These are phyloP conservation scores for Trichophyton verrucosum DNA, from an alignment of 2,329 filamentous ascomycete genomes.

Conservation along the genomic window DNA sequence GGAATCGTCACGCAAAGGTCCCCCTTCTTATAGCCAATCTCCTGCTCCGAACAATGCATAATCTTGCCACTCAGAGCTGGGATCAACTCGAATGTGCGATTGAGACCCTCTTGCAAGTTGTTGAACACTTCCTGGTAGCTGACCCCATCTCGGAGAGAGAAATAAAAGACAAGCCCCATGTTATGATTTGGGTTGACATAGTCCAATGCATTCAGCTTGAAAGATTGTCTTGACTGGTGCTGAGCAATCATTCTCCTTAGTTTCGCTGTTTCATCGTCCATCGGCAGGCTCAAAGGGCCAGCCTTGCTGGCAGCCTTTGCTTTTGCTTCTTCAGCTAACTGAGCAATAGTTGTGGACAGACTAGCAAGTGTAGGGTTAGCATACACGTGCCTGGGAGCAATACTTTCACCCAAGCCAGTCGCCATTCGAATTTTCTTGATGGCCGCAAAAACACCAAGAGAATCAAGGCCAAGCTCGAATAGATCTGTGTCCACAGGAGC, in stretches of 20 bases:
- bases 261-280: background rate
- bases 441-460: constrained; percentile 10
- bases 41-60: background rate
- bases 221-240: background rate
- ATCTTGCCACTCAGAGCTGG: constrained; percentile 2
- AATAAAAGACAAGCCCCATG: constrained; percentile 4
- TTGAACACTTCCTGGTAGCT: background rate
- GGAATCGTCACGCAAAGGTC: constrained; percentile 3
- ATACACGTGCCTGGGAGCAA: constrained; percentile 1
- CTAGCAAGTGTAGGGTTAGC: constrained; percentile 1
- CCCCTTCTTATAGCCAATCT: constrained; percentile 1
- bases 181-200: constrained; percentile 4
- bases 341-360: background rate
- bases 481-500: constrained; percentile 8
- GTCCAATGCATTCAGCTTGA: constrained; percentile 2
- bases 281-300: background rate
- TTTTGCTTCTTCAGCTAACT: background rate
- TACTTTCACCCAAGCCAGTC: background rate
- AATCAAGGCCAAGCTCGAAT: constrained; percentile 16
- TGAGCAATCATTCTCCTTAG: background rate
- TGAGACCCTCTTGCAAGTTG: constrained; percentile 2
- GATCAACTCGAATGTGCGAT: background rate
- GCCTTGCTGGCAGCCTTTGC: background rate
- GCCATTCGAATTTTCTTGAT: background rate
- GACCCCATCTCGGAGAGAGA: background rate